Percentiles rank a stretch among this genome's conserved stretches.
These are phyloP conservation scores for Malus hybrid DNA, from an alignment of 331 rosid genomes.

Conservation along the genomic window DNA sequence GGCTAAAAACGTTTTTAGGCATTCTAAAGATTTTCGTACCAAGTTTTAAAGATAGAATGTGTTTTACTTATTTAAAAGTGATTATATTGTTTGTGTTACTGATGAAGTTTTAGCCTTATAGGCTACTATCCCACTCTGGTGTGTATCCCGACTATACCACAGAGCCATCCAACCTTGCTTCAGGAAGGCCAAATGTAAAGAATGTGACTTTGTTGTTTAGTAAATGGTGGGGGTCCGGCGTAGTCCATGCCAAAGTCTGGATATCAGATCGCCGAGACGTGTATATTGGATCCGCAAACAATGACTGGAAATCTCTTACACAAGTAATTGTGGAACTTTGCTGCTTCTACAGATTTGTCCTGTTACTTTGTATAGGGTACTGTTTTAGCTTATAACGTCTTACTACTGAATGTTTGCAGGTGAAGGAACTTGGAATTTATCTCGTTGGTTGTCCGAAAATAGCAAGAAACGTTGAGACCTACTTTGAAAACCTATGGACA, in stretches of 20 bases:
- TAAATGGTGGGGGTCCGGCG: slow-evolving; percentile 93
- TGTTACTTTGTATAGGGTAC: neutral
- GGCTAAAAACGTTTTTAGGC: too few species aligned
- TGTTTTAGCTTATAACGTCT: neutral
- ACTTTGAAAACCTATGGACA: slow-evolving; percentile 75
- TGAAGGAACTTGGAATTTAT: slow-evolving; percentile 90
- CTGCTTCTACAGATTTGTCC: neutral
- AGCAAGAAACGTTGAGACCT: slow-evolving; percentile 57
- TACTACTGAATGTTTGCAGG: slow-evolving; percentile 37
- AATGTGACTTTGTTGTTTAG: slow-evolving; percentile 56
- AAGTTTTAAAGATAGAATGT: too few species aligned
- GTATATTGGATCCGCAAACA: slow-evolving; percentile 90
- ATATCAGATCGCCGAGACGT: slow-evolving; percentile 64
- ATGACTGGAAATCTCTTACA: slow-evolving; percentile 95
- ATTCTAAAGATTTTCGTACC: too few species aligned
- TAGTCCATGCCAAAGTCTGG: slow-evolving; percentile 95
- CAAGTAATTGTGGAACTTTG: slow-evolving; percentile 41
- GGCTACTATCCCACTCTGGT: slow-evolving; percentile 89
- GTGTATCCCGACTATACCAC: slow-evolving; percentile 58
- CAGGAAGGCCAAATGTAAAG: slow-evolving; percentile 79
- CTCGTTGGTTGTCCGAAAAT: slow-evolving; percentile 61
- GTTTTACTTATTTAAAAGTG: neutral
- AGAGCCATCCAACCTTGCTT: slow-evolving; percentile 79
- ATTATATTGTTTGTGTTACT: neutral
- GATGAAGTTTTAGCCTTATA: slow-evolving; percentile 6